phyloP scores from a whole-genome alignment of 495 filamentous ascomycete genomes.

The Podospora didyma region DNA sequence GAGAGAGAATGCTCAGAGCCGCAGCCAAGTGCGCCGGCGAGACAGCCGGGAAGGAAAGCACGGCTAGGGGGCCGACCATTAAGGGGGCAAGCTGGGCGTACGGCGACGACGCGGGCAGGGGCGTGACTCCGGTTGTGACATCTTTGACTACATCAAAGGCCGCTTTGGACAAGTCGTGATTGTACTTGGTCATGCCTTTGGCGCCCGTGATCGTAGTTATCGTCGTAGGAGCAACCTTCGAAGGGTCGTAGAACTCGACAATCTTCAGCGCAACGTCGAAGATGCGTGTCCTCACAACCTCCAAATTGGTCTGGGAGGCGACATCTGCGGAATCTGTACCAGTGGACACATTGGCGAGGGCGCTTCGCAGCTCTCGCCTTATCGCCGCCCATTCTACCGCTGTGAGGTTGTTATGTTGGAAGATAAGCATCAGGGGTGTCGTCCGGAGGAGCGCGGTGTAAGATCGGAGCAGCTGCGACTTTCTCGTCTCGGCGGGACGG shows the following conservation, averaged over 20 bases:
- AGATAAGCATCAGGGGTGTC: constrained; percentile 81
- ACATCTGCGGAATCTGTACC: constrained; percentile 18
- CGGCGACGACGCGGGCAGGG: constrained; percentile 38
- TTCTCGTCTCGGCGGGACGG: constrained; percentile 78
- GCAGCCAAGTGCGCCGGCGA: constrained; percentile 77
- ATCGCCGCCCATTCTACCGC: constrained; percentile 83
- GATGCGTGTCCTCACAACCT: constrained; percentile 82
- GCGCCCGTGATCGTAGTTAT: constrained; percentile 29
- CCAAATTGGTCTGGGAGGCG: constrained; percentile 60
- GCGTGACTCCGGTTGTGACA: constrained; percentile 37
- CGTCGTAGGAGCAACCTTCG: constrained; percentile 21
- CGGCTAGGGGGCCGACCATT: constrained; percentile 72
- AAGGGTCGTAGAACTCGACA: constrained; percentile 79
- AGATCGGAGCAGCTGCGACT: constrained; percentile 88
- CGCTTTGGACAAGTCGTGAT: constrained; percentile 69
- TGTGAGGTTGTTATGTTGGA: constrained; percentile 96
- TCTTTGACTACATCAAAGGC: constrained; percentile 59
- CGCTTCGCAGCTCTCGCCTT: constrained; percentile 71
- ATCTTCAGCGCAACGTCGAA: constrained; percentile 79
- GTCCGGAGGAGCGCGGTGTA: constrained; percentile 93
- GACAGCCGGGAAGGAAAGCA: constrained; percentile 76
- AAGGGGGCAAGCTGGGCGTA: constrained; percentile 65
- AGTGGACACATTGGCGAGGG: constrained; percentile 56
- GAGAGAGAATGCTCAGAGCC: constrained; percentile 69
- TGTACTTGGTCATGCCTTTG: constrained; percentile 41